phyloP scores from a whole-genome alignment of 2,329 filamentous ascomycete species.

The Arthrinium phaeospermum region DNA sequence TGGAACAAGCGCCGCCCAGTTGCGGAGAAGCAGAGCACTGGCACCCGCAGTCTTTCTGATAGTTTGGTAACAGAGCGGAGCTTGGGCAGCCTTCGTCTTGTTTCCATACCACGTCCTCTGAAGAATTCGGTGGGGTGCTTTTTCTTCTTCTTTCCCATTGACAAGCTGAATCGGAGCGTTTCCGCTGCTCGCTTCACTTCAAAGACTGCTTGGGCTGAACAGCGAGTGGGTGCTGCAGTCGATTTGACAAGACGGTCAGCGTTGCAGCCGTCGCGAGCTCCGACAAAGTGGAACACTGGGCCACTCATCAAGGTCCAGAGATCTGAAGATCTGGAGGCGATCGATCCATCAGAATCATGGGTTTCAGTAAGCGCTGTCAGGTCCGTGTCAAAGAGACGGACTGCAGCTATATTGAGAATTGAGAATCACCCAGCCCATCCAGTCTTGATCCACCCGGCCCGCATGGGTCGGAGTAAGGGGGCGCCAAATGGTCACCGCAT shows the following conservation, averaged over 20 bases:
- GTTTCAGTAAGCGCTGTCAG: conserved; percentile 13
- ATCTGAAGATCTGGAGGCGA: neutral
- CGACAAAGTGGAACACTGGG: neutral
- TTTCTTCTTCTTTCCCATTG: neutral
- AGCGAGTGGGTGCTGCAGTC: neutral
- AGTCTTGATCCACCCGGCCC: neutral
- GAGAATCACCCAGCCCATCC: too few species aligned
- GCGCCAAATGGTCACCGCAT: neutral
- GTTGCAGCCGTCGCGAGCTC: neutral
- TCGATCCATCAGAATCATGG: neutral
- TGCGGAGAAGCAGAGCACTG: neutral
- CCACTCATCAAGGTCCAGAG: neutral
- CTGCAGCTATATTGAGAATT: neutral
- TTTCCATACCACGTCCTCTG: neutral
- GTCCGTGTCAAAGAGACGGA: conserved; percentile 1
- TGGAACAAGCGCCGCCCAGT: neutral
- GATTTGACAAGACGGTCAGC: neutral
- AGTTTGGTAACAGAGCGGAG: conserved; percentile 8
- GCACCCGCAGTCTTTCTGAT: neutral
- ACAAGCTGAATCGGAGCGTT: neutral
- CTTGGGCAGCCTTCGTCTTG: neutral
- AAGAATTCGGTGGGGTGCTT: neutral
- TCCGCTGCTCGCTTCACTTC: conserved; percentile 5
- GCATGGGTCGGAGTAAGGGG: neutral
- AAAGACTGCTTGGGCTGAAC: neutral